Percentiles rank a stretch among this genome's conserved stretches.
Evolutionary conservation across 2,329 filamentous ascomycete genomes (phyloP).

Genomic region (Tothia fuscella): DNA sequence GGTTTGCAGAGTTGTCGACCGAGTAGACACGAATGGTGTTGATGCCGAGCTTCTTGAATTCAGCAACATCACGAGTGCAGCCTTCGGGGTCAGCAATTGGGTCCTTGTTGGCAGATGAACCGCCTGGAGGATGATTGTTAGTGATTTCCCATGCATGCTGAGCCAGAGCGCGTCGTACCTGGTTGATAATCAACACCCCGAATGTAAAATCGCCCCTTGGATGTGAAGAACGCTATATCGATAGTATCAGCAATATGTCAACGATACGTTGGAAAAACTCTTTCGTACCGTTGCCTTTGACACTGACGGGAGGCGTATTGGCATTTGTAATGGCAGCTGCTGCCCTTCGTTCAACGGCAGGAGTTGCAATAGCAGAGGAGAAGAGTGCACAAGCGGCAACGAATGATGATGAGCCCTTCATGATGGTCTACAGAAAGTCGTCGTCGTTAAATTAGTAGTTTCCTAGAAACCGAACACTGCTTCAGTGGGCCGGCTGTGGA

Average conservation of each 20-base stretch:
- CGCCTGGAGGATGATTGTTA: slow-evolving; percentile 1
- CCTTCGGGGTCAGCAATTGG: slow-evolving; percentile 58
- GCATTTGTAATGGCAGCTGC: slow-evolving; percentile 5
- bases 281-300: slow-evolving; percentile 48
- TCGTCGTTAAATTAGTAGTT: neutral
- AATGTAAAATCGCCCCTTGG: slow-evolving; percentile 48
- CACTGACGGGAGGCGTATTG: slow-evolving; percentile 43
- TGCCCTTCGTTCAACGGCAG: neutral
- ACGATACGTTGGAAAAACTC: slow-evolving; percentile 12
- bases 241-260: slow-evolving; percentile 14
- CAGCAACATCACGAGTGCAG: slow-evolving; percentile 68
- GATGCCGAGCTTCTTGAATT: slow-evolving; percentile 76
- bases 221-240: slow-evolving; percentile 48
- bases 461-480: no score
- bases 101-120: slow-evolving; percentile 36
- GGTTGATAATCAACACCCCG: slow-evolving; percentile 55
- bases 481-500: no score
- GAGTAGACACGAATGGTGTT: slow-evolving; percentile 92
- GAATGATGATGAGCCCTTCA: slow-evolving; percentile 5
- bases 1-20: slow-evolving; percentile 71
- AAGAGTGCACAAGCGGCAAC: slow-evolving; percentile 6
- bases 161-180: slow-evolving; percentile 20
- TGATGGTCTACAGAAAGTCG: neutral
- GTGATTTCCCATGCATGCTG: neutral
- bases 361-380: slow-evolving; percentile 6